These are phyloP conservation scores for Akanthomyces uredinophilus DNA, from an alignment of 2,329 filamentous ascomycete species.

Conservation along the genomic window DNA sequence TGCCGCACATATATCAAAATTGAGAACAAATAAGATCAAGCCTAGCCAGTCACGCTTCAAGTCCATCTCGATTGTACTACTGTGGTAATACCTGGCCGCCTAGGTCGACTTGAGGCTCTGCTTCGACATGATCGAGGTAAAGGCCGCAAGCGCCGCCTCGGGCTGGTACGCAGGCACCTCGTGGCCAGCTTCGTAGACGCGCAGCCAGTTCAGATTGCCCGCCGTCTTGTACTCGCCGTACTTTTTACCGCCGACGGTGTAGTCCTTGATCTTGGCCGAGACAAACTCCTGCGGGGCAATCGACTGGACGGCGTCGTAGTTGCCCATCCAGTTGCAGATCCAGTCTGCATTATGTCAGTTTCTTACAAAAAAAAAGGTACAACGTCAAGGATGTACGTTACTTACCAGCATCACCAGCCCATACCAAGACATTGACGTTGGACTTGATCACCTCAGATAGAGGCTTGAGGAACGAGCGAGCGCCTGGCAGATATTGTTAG, in stretches of 20 bases:
- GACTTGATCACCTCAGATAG: constrained; percentile 42
- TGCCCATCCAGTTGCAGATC: constrained; percentile 56
- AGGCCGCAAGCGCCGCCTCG: constrained; percentile 14
- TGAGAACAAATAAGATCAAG: too few species aligned
- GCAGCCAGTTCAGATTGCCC: constrained; percentile 44
- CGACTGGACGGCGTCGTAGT: constrained; percentile 39
- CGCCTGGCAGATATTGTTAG: constrained; percentile 21
- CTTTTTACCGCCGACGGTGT: constrained; percentile 43
- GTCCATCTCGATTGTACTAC: too few species aligned
- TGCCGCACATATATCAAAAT: too few species aligned
- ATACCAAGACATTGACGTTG: constrained; percentile 45
- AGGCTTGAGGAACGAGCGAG: constrained; percentile 39
- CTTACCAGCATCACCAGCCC: constrained; percentile 47
- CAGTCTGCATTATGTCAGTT: constrained; percentile 34
- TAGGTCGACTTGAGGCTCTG: constrained; percentile 4
- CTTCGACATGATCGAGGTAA: constrained; percentile 9
- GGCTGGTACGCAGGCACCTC: constrained; percentile 23
- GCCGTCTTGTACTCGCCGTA: constrained; percentile 46
- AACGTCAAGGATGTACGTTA: constrained; percentile 6
- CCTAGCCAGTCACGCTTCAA: too few species aligned
- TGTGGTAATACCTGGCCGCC: too few species aligned
- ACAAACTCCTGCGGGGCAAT: constrained; percentile 37
- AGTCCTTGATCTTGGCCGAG: constrained; percentile 38
- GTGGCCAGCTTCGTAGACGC: constrained; percentile 43
- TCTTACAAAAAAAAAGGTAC: background rate